A percentile compares a stretch with the other conserved stretches of the same genome.
Conservation (phyloP, 331 rosid species). For the Pyrus hybrid region DNA sequence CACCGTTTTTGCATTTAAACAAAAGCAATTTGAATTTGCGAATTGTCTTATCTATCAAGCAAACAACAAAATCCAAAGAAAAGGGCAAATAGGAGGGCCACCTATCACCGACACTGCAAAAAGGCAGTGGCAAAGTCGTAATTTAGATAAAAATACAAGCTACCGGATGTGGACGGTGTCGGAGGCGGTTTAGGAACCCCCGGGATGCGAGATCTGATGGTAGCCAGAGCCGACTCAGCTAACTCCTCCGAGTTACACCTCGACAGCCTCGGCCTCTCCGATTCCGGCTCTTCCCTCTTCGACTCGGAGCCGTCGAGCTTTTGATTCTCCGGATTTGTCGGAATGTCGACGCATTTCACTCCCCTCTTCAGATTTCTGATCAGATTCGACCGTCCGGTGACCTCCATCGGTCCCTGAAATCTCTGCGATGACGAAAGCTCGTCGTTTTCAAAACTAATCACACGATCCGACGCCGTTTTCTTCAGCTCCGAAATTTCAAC, state of each 20-base stretch:
- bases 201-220: conserved; percentile 67
- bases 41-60: conserved; percentile 39
- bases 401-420: conserved; percentile 53
- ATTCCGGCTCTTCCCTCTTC: conserved; percentile 50
- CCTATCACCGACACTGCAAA: conserved; percentile 11
- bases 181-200: conserved; percentile 98
- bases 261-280: conserved; percentile 52
- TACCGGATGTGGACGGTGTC: conserved; percentile 32
- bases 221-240: conserved; percentile 36
- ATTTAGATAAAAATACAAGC: conserved; percentile 3
- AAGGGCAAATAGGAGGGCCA: conserved; percentile 22
- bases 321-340: conserved; percentile 27
- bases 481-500: conserved; percentile 54
- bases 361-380: conserved; percentile 53
- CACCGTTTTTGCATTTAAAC: not conserved
- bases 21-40: conserved; percentile 28
- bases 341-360: conserved; percentile 15
- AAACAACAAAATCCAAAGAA: conserved; percentile 29
- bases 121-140: conserved; percentile 38
- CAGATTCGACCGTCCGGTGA: conserved; percentile 39
- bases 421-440: conserved; percentile 66
- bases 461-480: conserved; percentile 38
- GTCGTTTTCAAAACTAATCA: conserved; percentile 16
- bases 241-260: conserved; percentile 81
- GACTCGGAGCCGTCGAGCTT: conserved; percentile 39